Percentiles rank a stretch among this genome's conserved stretches.
Conservation (phyloP, 352 stramenopile genomes). For the Globisporangium abappressorium region DNA sequence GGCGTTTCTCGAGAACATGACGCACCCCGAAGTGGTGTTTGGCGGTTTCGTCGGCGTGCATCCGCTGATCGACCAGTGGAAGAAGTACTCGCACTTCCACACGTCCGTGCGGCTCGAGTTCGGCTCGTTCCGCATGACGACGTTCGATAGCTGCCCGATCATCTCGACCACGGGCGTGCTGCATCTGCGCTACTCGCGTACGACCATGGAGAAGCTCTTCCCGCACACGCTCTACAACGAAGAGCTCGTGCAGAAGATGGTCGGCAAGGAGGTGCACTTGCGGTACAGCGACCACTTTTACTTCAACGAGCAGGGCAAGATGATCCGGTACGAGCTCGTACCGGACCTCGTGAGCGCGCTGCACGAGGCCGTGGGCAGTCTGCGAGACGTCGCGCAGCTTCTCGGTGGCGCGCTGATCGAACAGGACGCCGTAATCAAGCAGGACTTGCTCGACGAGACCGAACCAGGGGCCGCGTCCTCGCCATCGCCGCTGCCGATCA, state of each 20-base stretch:
- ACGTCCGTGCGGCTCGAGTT: constrained; percentile 29
- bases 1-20: constrained; percentile 25
- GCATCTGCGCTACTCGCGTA: constrained; percentile 43
- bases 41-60: constrained; percentile 18
- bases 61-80: constrained; percentile 28
- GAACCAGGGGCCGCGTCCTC: not conserved
- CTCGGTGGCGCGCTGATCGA: constrained; percentile 32
- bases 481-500: constrained; percentile 6
- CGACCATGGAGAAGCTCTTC: constrained; percentile 47
- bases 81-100: constrained; percentile 28
- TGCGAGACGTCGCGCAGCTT: constrained; percentile 37
- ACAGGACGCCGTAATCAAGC: constrained; percentile 24
- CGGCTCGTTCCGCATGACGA: constrained; percentile 21
- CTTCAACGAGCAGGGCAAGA: constrained; percentile 30
- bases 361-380: constrained; percentile 31
- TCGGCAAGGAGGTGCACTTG: constrained; percentile 42
- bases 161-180: constrained; percentile 29
- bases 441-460: constrained; percentile 13
- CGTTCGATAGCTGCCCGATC: constrained; percentile 22
- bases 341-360: constrained; percentile 36
- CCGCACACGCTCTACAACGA: constrained; percentile 32
- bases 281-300: constrained; percentile 41
- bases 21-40: constrained; percentile 26
- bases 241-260: constrained; percentile 39
- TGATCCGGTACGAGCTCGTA: constrained; percentile 31